These are phyloP conservation scores for Glycine soja DNA, from an alignment of 306 rosid species.

Conservation along the genomic window DNA sequence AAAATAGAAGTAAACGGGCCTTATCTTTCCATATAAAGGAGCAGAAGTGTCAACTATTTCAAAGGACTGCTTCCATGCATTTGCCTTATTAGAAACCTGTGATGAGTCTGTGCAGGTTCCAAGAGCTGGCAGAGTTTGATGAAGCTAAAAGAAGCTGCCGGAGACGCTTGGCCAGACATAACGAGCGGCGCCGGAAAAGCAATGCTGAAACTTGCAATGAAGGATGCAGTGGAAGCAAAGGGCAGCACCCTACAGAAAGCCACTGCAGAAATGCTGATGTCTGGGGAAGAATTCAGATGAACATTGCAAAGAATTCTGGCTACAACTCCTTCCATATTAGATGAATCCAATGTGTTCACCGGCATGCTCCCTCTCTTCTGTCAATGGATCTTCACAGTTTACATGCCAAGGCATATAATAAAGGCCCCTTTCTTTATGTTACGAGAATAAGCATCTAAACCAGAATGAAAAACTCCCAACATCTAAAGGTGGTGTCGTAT, in stretches of 20 bases:
- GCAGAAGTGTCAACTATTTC: background rate
- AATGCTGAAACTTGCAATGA: conserved; percentile 59
- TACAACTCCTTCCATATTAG: conserved; percentile 64
- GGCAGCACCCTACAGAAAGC: conserved; percentile 52
- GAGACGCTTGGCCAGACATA: conserved; percentile 82
- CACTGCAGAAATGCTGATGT: conserved; percentile 54
- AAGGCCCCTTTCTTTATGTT: conserved; percentile 16
- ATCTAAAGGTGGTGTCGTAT: conserved; percentile 32
- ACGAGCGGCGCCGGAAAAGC: conserved; percentile 81
- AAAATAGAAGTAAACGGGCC: too few species aligned
- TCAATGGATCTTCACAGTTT: conserved; percentile 51
- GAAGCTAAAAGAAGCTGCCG: conserved; percentile 95
- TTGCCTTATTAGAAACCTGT: conserved; percentile 9
- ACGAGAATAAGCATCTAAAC: conserved; percentile 38
- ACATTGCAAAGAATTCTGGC: conserved; percentile 56
- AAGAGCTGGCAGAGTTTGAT: conserved; percentile 81
- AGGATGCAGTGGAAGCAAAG: conserved; percentile 52
- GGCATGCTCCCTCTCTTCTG: conserved; percentile 84
- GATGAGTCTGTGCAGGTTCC: conserved; percentile 70
- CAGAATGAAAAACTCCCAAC: conserved; percentile 27
- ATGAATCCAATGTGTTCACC: conserved; percentile 43
- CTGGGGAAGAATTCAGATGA: conserved; percentile 56
- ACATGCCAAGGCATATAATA: conserved; percentile 35
- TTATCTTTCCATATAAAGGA: conserved; percentile 6
- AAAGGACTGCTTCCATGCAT: conserved; percentile 9